These are phyloP conservation scores for Dryadomyces sulphureus DNA, from an alignment of 2,329 filamentous ascomycete species.

Conservation along the genomic window DNA sequence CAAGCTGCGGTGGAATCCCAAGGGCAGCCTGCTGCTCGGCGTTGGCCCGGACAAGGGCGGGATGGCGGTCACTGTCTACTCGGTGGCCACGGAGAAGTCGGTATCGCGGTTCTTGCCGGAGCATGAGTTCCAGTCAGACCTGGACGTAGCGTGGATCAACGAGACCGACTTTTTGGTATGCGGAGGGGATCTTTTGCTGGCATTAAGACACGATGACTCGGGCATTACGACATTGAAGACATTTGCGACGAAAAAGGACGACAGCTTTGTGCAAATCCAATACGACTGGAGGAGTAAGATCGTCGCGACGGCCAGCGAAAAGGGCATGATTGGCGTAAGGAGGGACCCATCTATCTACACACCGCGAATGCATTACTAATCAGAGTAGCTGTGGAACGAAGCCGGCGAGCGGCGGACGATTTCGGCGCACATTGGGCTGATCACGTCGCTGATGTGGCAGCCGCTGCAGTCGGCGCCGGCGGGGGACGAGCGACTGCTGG, in stretches of 20 bases:
- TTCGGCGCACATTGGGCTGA: slow-evolving; percentile 40
- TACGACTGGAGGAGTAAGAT: slow-evolving; percentile 39
- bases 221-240: slow-evolving; percentile 30
- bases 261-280: slow-evolving; percentile 38
- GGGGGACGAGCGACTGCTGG: slow-evolving; percentile 40
- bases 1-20: slow-evolving; percentile 46
- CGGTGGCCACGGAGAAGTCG: slow-evolving; percentile 25
- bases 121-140: slow-evolving; percentile 34
- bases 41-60: slow-evolving; percentile 40
- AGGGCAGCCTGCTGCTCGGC: slow-evolving; percentile 37
- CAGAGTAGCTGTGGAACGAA: slow-evolving; percentile 36
- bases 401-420: slow-evolving; percentile 39
- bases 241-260: slow-evolving; percentile 37
- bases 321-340: slow-evolving; percentile 46
- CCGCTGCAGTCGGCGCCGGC: slow-evolving; percentile 26
- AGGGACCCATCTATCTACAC: background rate
- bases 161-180: slow-evolving; percentile 43
- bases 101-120: slow-evolving; percentile 31
- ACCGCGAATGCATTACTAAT: background rate
- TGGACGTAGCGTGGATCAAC: slow-evolving; percentile 46
- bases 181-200: slow-evolving; percentile 38
- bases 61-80: slow-evolving; percentile 41
- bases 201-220: slow-evolving; percentile 30
- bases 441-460: slow-evolving; percentile 47
- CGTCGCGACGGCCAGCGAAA: slow-evolving; percentile 44